phyloP scores from a whole-genome alignment of 352 stramenopile genomes.

The Discostella stelligera region DNA sequence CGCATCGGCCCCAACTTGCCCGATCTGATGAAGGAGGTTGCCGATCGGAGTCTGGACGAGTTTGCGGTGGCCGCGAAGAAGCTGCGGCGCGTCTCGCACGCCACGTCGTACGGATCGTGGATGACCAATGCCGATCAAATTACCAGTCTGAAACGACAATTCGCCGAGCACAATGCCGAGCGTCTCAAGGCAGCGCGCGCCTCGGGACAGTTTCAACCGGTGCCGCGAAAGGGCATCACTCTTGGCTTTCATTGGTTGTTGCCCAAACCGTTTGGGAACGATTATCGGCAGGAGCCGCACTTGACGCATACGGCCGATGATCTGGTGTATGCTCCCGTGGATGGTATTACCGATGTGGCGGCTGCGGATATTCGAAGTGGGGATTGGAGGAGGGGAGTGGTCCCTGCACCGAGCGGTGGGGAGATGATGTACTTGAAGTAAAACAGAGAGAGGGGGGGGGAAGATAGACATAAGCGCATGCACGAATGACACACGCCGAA shows the following conservation, averaged over 20 bases:
- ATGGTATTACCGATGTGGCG: conserved; percentile 67
- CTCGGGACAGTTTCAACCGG: conserved; percentile 66
- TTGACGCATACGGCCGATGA: conserved; percentile 65
- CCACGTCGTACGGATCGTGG: conserved; percentile 23
- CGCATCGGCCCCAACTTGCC: conserved; percentile 63
- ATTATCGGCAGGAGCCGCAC: conserved; percentile 75
- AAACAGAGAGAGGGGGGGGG: background rate
- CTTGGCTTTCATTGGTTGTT: conserved; percentile 80
- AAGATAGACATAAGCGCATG: background rate
- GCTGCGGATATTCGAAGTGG: conserved; percentile 50
- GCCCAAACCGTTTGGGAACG: conserved; percentile 80
- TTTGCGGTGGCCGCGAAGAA: conserved; percentile 59
- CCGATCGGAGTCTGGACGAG: conserved; percentile 41
- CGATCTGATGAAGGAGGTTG: conserved; percentile 61
- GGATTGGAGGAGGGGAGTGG: conserved; percentile 69
- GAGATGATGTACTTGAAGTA: conserved; percentile 82
- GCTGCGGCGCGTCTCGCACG: conserved; percentile 28
- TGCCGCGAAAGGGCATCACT: conserved; percentile 71
- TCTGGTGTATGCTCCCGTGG: conserved; percentile 67
- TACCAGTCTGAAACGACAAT: conserved; percentile 36
- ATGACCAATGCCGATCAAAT: conserved; percentile 41
- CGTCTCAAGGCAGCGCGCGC: conserved; percentile 59
- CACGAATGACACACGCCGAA: too few relatives aligned
- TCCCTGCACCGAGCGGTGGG: conserved; percentile 62
- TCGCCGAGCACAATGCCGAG: conserved; percentile 59